Conservation (phyloP, 2,329 filamentous ascomycete genomes). For the Paracoccidioides brasiliensis region DNA sequence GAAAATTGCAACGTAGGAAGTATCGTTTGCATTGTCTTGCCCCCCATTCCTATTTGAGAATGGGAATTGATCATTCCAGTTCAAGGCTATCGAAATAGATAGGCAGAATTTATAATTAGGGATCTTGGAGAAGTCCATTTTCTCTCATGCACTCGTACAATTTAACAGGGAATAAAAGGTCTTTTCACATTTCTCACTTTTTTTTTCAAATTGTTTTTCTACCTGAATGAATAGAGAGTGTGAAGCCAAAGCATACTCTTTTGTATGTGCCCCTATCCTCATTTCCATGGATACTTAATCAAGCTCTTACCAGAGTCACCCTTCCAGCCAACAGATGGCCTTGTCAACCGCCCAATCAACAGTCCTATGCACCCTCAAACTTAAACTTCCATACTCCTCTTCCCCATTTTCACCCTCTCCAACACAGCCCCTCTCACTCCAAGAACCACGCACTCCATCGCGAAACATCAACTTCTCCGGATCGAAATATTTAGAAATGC, state of each 20-base stretch:
- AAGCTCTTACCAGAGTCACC: background rate
- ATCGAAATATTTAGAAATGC: conserved; percentile 15
- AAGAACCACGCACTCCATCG: conserved; percentile 1
- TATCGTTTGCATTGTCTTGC: background rate
- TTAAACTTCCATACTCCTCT: background rate
- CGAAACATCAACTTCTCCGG: conserved; percentile 9
- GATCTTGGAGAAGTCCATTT: too few species aligned
- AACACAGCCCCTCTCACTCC: conserved; percentile 3
- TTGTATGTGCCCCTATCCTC: background rate
- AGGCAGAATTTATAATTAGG: background rate
- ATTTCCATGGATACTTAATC: background rate
- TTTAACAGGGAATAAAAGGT: too few species aligned
- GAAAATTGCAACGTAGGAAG: too few species aligned
- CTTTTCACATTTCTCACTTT: too few species aligned
- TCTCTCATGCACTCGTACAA: too few species aligned
- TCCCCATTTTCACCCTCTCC: background rate
- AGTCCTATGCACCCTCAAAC: background rate
- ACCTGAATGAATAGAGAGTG: too few species aligned
- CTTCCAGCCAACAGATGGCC: background rate
- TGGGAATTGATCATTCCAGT: background rate
- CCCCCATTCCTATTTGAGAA: background rate
- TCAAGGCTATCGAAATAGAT: background rate
- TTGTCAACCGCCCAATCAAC: background rate
- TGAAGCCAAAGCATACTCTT: too few species aligned
- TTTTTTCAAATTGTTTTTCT: too few species aligned